Evolutionary conservation across 495 filamentous ascomycete species (phyloP).

Genomic region (Sordaria brevicollis): DNA sequence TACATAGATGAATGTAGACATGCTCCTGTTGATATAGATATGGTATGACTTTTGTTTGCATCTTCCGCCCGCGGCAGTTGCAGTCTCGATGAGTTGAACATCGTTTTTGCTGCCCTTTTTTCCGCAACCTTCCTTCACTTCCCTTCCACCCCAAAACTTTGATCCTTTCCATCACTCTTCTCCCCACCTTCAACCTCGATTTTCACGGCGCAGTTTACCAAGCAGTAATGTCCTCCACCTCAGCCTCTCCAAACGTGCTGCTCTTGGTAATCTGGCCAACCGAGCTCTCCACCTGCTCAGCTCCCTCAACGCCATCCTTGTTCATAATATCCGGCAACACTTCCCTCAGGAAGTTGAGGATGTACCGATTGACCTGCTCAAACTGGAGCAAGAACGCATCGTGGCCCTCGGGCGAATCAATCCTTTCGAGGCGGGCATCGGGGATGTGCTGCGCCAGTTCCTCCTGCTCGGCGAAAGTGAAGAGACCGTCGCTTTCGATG

Average conservation of each 20-base stretch:
- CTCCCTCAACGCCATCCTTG: slow-evolving; percentile 35
- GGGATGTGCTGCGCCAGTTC: slow-evolving; percentile 79
- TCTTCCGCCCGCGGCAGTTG: background rate
- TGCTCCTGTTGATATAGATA: background rate
- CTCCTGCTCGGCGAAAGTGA: slow-evolving; percentile 92
- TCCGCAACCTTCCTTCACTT: background rate
- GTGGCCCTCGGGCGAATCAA: slow-evolving; percentile 89
- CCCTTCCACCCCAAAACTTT: background rate
- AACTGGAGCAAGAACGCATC: slow-evolving; percentile 96
- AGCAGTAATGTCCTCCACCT: slow-evolving; percentile 94
- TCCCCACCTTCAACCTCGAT: too few relatives aligned
- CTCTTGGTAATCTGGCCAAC: slow-evolving; percentile 55
- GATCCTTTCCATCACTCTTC: background rate
- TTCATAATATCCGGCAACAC: slow-evolving; percentile 80
- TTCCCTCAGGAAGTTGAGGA: slow-evolving; percentile 74
- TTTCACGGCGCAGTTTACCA: too few relatives aligned
- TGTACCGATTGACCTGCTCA: slow-evolving; percentile 86
- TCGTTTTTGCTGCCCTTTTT: background rate
- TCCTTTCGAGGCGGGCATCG: slow-evolving; percentile 65
- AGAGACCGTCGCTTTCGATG: slow-evolving; percentile 89
- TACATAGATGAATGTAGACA: background rate
- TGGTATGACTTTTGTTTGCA: too few relatives aligned
- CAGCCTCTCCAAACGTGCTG: slow-evolving; percentile 87
- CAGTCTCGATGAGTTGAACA: background rate
- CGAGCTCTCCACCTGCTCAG: slow-evolving; percentile 29